Evolutionary conservation across 768 basidiomycete species (phyloP).

Genomic region (Hysterangium stoloniferum): DNA sequence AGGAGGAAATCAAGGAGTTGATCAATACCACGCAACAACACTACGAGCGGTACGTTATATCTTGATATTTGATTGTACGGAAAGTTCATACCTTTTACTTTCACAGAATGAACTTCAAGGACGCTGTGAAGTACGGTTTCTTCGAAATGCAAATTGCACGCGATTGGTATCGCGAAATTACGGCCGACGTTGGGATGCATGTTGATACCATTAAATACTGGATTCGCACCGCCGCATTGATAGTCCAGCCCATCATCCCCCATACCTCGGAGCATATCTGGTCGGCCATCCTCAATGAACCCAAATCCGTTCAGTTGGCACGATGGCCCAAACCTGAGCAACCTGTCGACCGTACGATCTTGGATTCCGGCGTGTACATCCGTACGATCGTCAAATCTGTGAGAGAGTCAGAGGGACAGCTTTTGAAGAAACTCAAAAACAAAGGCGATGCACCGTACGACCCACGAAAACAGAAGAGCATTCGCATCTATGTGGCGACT

Average conservation of each 20-base stretch:
- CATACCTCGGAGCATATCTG: conserved; percentile 94
- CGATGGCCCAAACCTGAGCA: conserved; percentile 66
- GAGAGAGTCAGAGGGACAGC: conserved; percentile 73
- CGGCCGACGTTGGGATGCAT: conserved; percentile 86
- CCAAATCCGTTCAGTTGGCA: conserved; percentile 73
- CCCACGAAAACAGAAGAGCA: conserved; percentile 76
- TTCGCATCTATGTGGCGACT: conserved; percentile 86
- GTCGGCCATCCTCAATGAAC: conserved; percentile 62
- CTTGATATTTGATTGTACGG: not conserved
- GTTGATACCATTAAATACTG: conserved; percentile 77
- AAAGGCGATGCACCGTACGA: conserved; percentile 59
- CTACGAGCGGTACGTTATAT: conserved; percentile 66
- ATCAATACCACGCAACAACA: conserved; percentile 75
- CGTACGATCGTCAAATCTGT: conserved; percentile 85
- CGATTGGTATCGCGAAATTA: conserved; percentile 96
- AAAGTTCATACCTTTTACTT: not conserved
- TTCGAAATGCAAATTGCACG: conserved; percentile 89
- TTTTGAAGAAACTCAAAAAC: conserved; percentile 76
- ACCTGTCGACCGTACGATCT: conserved; percentile 51
- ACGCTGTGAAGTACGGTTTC: conserved; percentile 90
- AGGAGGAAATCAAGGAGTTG: conserved; percentile 82
- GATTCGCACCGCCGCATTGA: conserved; percentile 73
- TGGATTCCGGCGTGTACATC: conserved; percentile 81
- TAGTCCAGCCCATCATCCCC: conserved; percentile 82
- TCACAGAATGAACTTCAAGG: conserved; percentile 85